Evolutionary conservation across 805 yeast genomes (phyloP).

Genomic region (Candida berthetii): DNA sequence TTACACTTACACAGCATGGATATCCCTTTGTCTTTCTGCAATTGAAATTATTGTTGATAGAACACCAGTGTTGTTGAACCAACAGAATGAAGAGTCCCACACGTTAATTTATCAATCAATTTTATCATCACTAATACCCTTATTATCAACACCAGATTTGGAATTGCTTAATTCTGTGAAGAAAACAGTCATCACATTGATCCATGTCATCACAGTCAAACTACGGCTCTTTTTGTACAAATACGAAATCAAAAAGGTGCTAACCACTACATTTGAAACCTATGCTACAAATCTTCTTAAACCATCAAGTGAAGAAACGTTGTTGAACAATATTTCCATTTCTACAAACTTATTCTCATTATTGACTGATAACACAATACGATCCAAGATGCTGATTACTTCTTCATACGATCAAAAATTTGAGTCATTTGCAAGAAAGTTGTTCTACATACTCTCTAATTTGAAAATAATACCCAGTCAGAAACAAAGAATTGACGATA

Average conservation of each 20-base stretch:
- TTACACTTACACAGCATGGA: constrained; percentile 9
- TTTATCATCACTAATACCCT: constrained; percentile 12
- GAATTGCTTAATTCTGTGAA: constrained; percentile 11
- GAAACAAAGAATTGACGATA: constrained; percentile 8
- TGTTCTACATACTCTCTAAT: constrained; percentile 12
- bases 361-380: constrained; percentile 14
- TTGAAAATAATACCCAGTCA: constrained; percentile 1
- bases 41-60: constrained; percentile 15
- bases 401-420: constrained; percentile 14
- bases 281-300: constrained; percentile 10
- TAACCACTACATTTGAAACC: constrained; percentile 9
- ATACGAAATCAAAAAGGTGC: constrained; percentile 8
- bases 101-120: constrained; percentile 13
- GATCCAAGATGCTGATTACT: constrained; percentile 14
- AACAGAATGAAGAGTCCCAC: constrained; percentile 3
- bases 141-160: constrained; percentile 10
- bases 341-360: constrained; percentile 15
- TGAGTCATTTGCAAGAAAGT: constrained; percentile 17
- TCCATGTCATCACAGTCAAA: constrained; percentile 13
- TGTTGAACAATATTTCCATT: constrained; percentile 9
- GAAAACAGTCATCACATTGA: constrained; percentile 13
- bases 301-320: constrained; percentile 4
- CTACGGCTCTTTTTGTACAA: constrained; percentile 14
- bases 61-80: constrained; percentile 14
- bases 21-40: constrained; percentile 12